These are phyloP conservation scores for Pseudozyma hubeiensis DNA, from an alignment of 1,284 basidiomycete species.

Conservation along the genomic window DNA sequence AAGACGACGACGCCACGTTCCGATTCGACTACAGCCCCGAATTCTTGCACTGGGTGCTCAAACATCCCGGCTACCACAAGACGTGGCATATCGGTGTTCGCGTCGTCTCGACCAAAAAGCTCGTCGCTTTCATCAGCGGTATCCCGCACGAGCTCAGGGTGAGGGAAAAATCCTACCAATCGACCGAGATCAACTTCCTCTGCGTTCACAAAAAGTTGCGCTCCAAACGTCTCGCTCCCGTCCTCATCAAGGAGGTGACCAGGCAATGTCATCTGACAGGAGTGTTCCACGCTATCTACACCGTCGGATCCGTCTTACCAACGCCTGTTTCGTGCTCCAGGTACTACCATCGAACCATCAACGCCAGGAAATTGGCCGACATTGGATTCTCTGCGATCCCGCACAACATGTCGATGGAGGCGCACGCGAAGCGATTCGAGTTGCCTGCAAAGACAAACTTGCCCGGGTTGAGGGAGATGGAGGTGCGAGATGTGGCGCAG, in stretches of 20 bases:
- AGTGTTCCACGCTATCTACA: slow-evolving; percentile 97
- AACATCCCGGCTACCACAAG: slow-evolving; percentile 89
- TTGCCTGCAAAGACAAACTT: slow-evolving; percentile 41
- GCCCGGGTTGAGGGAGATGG: slow-evolving; percentile 83
- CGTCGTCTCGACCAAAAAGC: slow-evolving; percentile 81
- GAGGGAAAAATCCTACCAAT: slow-evolving; percentile 55
- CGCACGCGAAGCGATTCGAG: slow-evolving; percentile 52
- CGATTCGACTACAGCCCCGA: slow-evolving; percentile 95
- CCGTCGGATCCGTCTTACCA: slow-evolving; percentile 71
- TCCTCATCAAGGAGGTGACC: slow-evolving; percentile 98
- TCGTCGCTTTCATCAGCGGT: slow-evolving; percentile 98
- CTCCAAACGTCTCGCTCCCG: slow-evolving; percentile 92
- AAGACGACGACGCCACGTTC: slow-evolving; percentile 94
- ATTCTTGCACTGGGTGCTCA: slow-evolving; percentile 94
- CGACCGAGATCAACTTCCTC: slow-evolving; percentile 93
- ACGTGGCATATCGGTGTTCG: slow-evolving; percentile 98
- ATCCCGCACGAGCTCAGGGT: slow-evolving; percentile 74
- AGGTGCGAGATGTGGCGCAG: slow-evolving; percentile 79
- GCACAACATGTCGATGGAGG: slow-evolving; percentile 56
- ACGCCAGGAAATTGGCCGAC: slow-evolving; percentile 91
- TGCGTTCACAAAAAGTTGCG: slow-evolving; percentile 98
- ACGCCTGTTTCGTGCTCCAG: slow-evolving; percentile 67
- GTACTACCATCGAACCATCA: slow-evolving; percentile 95
- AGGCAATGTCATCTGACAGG: slow-evolving; percentile 88
- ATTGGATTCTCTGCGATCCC: slow-evolving; percentile 82